Evolutionary conservation across 164 flowering plant genomes (phyloP).

Genomic region (Amborella trichopoda): DNA sequence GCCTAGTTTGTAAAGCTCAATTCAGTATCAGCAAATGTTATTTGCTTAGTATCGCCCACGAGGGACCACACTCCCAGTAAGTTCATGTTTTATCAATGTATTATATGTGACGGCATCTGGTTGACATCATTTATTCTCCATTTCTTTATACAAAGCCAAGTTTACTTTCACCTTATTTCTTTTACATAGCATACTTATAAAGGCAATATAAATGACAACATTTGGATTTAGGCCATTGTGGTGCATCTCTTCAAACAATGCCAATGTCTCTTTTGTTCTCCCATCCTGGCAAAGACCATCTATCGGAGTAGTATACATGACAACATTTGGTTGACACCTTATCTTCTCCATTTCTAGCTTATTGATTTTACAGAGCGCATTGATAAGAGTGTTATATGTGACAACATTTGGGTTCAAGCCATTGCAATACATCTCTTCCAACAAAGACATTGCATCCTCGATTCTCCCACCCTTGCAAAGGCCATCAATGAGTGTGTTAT

Average conservation of each 20-base stretch:
- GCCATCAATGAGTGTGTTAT: slow-evolving; percentile 1
- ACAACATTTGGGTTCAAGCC: not conserved
- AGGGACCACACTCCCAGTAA: too few species aligned
- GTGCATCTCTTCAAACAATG: not conserved
- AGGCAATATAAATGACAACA: not conserved
- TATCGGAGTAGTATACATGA: too few species aligned
- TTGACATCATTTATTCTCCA: too few species aligned
- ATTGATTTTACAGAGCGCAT: not conserved
- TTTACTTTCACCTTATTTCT: too few species aligned
- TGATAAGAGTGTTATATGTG: not conserved
- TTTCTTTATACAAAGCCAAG: too few species aligned
- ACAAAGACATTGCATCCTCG: not conserved
- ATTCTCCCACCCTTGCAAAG: not conserved
- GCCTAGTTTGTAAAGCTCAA: too few species aligned
- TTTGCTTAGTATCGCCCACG: too few species aligned
- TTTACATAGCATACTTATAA: too few species aligned
- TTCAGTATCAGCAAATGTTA: too few species aligned
- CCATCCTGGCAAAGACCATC: not conserved
- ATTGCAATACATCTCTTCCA: not conserved
- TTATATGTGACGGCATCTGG: too few species aligned
- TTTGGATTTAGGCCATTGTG: not conserved
- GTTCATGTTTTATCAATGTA: too few species aligned
- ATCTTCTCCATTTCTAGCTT: not conserved
- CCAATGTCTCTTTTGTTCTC: not conserved
- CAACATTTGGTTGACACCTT: not conserved